phyloP scores from a whole-genome alignment of 2,329 filamentous ascomycete genomes.

The Exophiala phaeomuriformis region DNA sequence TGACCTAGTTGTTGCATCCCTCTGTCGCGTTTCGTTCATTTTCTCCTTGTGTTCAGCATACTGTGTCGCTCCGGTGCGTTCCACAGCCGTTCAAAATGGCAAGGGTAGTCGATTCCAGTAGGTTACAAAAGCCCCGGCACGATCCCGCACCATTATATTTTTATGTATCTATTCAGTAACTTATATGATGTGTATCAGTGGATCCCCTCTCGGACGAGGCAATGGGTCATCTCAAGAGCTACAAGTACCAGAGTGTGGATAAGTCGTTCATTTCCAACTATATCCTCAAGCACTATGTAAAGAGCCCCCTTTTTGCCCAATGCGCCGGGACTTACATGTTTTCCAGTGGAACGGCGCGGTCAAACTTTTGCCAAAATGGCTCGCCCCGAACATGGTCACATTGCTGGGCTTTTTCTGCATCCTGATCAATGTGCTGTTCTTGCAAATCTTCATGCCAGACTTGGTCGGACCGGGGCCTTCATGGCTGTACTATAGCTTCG shows the following conservation, averaged over 20 bases:
- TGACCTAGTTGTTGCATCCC: not conserved
- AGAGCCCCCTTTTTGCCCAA: slow-evolving; percentile 9
- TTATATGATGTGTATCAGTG: slow-evolving; percentile 5
- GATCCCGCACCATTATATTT: not conserved
- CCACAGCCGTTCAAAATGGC: not conserved
- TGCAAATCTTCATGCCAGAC: slow-evolving; percentile 80
- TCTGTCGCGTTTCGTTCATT: not conserved
- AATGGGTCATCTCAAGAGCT: slow-evolving; percentile 81
- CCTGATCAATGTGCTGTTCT: slow-evolving; percentile 66
- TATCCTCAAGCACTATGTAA: slow-evolving; percentile 89
- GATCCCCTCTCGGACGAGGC: slow-evolving; percentile 78
- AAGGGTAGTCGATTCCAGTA: slow-evolving; percentile 10
- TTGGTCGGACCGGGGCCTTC: slow-evolving; percentile 78
- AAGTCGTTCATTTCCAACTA: slow-evolving; percentile 90
- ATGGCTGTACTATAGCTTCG: slow-evolving; percentile 96
- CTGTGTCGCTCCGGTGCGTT: not conserved
- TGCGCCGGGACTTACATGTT: slow-evolving; percentile 2
- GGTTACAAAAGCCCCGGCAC: not conserved
- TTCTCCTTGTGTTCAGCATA: not conserved
- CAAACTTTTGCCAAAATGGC: slow-evolving; percentile 84
- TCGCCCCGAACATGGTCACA: slow-evolving; percentile 97
- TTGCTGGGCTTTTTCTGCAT: slow-evolving; percentile 93
- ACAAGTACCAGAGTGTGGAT: slow-evolving; percentile 97
- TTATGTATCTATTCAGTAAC: slow-evolving; percentile 32
- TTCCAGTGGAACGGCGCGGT: slow-evolving; percentile 92